Conservation (phyloP, 495 filamentous ascomycete species). For the Xylaria castorea region DNA sequence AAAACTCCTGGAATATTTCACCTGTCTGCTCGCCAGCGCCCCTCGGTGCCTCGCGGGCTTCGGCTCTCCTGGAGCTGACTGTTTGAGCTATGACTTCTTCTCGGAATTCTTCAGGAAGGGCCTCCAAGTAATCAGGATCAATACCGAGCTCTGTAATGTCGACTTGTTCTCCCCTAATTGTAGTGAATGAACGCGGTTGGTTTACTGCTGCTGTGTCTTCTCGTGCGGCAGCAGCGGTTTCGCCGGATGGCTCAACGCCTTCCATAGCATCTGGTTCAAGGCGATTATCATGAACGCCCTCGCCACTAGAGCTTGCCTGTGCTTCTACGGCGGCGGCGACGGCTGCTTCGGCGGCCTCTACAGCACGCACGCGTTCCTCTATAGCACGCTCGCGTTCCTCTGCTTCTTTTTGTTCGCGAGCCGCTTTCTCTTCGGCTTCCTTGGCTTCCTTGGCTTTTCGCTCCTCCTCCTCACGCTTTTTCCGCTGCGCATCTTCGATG, state of each 20-base stretch:
- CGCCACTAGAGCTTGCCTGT: conserved; percentile 32
- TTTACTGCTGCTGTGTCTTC: conserved; percentile 39
- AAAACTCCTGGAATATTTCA: conserved; percentile 88
- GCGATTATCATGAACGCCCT: conserved; percentile 29
- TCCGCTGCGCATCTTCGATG: conserved; percentile 72
- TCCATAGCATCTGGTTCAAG: conserved; percentile 76
- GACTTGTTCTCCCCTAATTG: conserved; percentile 80
- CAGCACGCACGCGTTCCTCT: conserved; percentile 58
- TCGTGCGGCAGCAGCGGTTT: conserved; percentile 35
- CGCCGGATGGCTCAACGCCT: conserved; percentile 72
- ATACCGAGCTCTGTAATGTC: conserved; percentile 96
- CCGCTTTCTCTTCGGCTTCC: conserved; percentile 66
- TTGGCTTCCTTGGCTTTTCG: conserved; percentile 63
- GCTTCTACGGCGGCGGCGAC: conserved; percentile 46
- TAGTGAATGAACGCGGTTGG: conserved; percentile 71
- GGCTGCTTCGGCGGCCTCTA: conserved; percentile 49
- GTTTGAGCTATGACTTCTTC: conserved; percentile 95
- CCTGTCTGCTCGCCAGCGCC: conserved; percentile 77
- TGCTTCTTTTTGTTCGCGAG: conserved; percentile 60
- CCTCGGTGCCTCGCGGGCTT: conserved; percentile 67
- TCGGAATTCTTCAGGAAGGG: conserved; percentile 89
- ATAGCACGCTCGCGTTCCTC: conserved; percentile 62
- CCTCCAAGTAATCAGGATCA: conserved; percentile 90
- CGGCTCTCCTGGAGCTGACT: conserved; percentile 78
- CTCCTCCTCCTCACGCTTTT: conserved; percentile 61